Evolutionary conservation across 441 rosid species (phyloP).

Genomic region (Populus hybrid): DNA sequence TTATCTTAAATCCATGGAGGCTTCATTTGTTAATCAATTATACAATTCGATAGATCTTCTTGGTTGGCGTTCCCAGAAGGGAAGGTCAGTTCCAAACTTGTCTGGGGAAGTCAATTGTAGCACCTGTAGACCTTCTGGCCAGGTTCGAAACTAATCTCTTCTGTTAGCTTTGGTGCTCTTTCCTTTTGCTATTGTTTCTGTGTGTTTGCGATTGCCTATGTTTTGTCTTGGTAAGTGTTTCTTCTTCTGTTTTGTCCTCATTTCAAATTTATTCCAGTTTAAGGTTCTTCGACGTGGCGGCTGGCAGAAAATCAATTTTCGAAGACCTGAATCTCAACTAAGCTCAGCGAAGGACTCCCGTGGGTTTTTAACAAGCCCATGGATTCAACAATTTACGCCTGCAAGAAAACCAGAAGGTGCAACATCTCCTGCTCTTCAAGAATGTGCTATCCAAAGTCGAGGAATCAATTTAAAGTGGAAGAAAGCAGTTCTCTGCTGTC

Average conservation of each 20-base stretch:
- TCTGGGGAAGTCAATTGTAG: slow-evolving; percentile 21
- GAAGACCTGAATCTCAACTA: slow-evolving; percentile 29
- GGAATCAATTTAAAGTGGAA: slow-evolving; percentile 26
- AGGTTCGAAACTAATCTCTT: slow-evolving; percentile 35
- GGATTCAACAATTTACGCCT: slow-evolving; percentile 52
- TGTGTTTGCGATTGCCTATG: not conserved
- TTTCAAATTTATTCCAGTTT: slow-evolving; percentile 27
- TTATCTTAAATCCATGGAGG: slow-evolving; percentile 66
- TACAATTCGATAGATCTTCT: slow-evolving; percentile 36
- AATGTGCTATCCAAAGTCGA: slow-evolving; percentile 21
- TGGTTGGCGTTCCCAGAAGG: slow-evolving; percentile 25
- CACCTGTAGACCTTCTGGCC: slow-evolving; percentile 32
- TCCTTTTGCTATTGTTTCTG: not conserved
- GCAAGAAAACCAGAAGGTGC: slow-evolving; percentile 21
- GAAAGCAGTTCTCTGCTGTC: slow-evolving; percentile 20
- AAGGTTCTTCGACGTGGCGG: slow-evolving; percentile 44
- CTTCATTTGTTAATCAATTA: slow-evolving; percentile 72
- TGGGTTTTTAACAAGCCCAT: slow-evolving; percentile 35
- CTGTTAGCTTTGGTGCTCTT: not conserved
- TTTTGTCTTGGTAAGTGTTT: not conserved
- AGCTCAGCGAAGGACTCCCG: slow-evolving; percentile 19
- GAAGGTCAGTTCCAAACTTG: slow-evolving; percentile 23
- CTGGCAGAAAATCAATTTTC: slow-evolving; percentile 51
- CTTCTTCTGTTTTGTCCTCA: slow-evolving; percentile 17
- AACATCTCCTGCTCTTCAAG: slow-evolving; percentile 34